Evolutionary conservation across 1,284 basidiomycete genomes (phyloP).

Genomic region (Cryptococcus jaspeensis): DNA sequence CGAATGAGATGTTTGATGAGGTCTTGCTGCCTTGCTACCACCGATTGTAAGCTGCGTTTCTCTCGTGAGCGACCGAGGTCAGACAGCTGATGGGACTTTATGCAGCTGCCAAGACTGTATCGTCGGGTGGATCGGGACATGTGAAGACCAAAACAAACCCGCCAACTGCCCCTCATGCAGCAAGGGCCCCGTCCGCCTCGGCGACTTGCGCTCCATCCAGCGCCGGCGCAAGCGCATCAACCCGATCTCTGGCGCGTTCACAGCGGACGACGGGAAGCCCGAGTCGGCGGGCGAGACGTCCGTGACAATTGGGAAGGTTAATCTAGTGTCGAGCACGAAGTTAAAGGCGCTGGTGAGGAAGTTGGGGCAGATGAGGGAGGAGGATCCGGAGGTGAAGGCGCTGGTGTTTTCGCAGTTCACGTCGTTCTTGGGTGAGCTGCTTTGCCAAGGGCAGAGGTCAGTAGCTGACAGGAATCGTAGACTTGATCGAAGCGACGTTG

Average conservation of each 20-base stretch:
- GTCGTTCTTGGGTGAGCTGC: slow-evolving; percentile 60
- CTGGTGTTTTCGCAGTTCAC: slow-evolving; percentile 79
- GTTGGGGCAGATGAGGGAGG: slow-evolving; percentile 38
- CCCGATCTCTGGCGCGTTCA: slow-evolving; percentile 32
- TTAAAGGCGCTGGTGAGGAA: slow-evolving; percentile 44
- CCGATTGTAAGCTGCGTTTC: slow-evolving; percentile 60
- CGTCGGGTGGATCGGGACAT: slow-evolving; percentile 47
- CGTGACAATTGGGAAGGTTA: slow-evolving; percentile 67
- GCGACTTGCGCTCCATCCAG: slow-evolving; percentile 41
- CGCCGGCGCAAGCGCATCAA: slow-evolving; percentile 49
- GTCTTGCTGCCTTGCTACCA: slow-evolving; percentile 76
- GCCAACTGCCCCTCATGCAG: slow-evolving; percentile 48
- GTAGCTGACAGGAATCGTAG: slow-evolving; percentile 39
- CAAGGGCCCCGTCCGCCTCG: slow-evolving; percentile 39
- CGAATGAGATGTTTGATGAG: slow-evolving; percentile 55
- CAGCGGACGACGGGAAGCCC: slow-evolving; percentile 19
- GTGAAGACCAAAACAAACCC: slow-evolving; percentile 46
- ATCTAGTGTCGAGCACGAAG: slow-evolving; percentile 81
- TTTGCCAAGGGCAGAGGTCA: not conserved
- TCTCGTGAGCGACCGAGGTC: not conserved
- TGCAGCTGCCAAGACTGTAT: slow-evolving; percentile 51
- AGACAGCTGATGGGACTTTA: slow-evolving; percentile 1
- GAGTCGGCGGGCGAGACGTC: slow-evolving; percentile 19
- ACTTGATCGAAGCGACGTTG: slow-evolving; percentile 74
- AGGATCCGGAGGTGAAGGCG: slow-evolving; percentile 74